Percentiles rank a stretch among this genome's conserved stretches.
phyloP scores from a whole-genome alignment of 768 basidiomycete genomes.

The Tricholoma saponaceum region DNA sequence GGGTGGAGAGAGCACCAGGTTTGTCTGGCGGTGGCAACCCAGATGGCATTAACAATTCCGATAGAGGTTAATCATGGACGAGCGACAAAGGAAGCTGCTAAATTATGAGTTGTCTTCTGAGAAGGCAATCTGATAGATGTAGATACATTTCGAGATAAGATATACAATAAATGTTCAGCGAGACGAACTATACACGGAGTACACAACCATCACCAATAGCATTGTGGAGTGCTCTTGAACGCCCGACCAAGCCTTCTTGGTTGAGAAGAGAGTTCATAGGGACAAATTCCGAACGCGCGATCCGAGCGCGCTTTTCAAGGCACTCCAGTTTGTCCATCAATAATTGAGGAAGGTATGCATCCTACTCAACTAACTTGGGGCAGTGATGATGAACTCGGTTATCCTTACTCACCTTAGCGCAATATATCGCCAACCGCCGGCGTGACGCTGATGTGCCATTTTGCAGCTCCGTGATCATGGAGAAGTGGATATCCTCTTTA shows the following conservation, averaged over 20 bases:
- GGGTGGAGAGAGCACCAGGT: slow-evolving; percentile 62
- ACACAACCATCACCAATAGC: neutral
- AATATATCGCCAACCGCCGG: slow-evolving; percentile 13
- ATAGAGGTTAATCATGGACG: slow-evolving; percentile 34
- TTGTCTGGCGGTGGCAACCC: slow-evolving; percentile 59
- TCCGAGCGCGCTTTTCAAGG: slow-evolving; percentile 4
- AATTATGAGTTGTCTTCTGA: no score
- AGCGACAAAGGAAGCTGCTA: slow-evolving; percentile 18
- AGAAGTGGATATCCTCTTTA: slow-evolving; percentile 16
- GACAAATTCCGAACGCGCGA: neutral
- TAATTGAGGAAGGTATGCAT: slow-evolving; percentile 12
- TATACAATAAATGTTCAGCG: no score
- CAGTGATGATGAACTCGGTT: neutral
- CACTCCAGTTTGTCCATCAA: slow-evolving; percentile 9
- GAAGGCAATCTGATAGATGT: no score
- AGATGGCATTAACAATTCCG: slow-evolving; percentile 52
- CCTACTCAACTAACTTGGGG: neutral
- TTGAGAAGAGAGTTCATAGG: neutral
- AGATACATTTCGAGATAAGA: no score
- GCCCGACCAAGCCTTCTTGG: neutral
- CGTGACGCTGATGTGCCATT: slow-evolving; percentile 9
- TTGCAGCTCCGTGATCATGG: slow-evolving; percentile 10
- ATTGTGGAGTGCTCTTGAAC: neutral
- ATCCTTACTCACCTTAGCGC: slow-evolving; percentile 9
- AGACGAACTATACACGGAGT: neutral